Conservation (phyloP, 305 asterid genomes). For the Nicotiana rustica region DNA sequence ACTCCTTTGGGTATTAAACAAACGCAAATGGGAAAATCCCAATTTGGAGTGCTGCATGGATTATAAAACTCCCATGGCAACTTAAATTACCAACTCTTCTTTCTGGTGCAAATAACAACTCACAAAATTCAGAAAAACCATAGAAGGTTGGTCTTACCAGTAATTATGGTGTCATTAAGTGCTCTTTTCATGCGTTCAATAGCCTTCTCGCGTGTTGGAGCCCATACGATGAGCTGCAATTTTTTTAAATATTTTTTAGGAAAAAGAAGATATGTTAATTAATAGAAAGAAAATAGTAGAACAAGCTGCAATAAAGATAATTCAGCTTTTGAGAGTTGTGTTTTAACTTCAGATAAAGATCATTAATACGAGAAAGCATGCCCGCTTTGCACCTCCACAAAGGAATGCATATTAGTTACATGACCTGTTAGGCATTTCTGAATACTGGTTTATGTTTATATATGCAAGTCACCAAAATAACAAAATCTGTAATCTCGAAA, state of each 20-base stretch:
- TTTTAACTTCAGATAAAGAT: constrained; percentile 1
- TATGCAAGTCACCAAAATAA: background rate
- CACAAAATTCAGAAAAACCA: background rate
- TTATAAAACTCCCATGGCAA: background rate
- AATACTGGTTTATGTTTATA: background rate
- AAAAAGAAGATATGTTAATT: background rate
- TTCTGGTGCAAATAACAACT: background rate
- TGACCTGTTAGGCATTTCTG: background rate
- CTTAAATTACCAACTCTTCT: background rate
- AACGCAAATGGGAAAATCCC: background rate
- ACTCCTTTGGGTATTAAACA: background rate
- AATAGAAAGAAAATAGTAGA: constrained; percentile 1
- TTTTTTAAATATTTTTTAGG: background rate
- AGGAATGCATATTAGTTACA: background rate
- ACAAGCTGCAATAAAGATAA: constrained; percentile 12
- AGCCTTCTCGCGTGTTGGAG: constrained; percentile 94
- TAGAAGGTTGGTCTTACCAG: constrained; percentile 55
- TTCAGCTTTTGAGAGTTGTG: background rate
- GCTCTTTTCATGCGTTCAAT: constrained; percentile 99
- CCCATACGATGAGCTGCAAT: constrained; percentile 95
- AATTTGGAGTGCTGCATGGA: background rate
- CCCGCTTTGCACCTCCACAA: background rate
- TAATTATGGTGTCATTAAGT: constrained; percentile 85
- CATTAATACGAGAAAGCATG: background rate
- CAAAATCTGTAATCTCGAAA: background rate